Conservation (phyloP, 2,329 filamentous ascomycete species). For the Penicillium hesseltinei region DNA sequence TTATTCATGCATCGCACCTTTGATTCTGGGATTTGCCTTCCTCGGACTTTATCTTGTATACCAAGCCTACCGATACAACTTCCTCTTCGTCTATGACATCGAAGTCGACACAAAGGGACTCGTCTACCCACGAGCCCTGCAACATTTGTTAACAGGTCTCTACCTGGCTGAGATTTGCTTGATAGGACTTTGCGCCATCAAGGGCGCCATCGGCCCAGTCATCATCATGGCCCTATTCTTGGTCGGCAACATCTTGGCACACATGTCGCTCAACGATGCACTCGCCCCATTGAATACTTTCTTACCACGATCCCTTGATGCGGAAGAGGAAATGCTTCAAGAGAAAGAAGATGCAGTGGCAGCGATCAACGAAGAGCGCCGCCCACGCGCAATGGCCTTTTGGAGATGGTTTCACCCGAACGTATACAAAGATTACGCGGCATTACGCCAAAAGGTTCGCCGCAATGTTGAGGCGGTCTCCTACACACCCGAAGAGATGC, state of each 20-base stretch:
- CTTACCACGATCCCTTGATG: constrained; percentile 66
- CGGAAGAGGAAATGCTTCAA: constrained; percentile 51
- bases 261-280: constrained; percentile 55
- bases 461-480: constrained; percentile 53
- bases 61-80: constrained; percentile 83
- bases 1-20: constrained; percentile 82
- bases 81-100: constrained; percentile 80
- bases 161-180: constrained; percentile 83
- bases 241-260: constrained; percentile 71
- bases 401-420: constrained; percentile 65
- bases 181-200: constrained; percentile 78
- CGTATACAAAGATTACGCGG: constrained; percentile 70
- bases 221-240: constrained; percentile 75
- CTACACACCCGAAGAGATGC: constrained; percentile 62
- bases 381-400: constrained; percentile 25
- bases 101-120: constrained; percentile 83
- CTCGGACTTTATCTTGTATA: constrained; percentile 79
- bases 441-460: constrained; percentile 68
- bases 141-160: constrained; percentile 78
- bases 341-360: constrained; percentile 34
- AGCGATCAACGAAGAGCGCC: constrained; percentile 21
- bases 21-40: constrained; percentile 78
- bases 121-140: constrained; percentile 79
- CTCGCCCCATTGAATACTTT: constrained; percentile 55
- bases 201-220: constrained; percentile 61